These are phyloP conservation scores for Daldinia grandis DNA, from an alignment of 495 filamentous ascomycete genomes.

Conservation along the genomic window DNA sequence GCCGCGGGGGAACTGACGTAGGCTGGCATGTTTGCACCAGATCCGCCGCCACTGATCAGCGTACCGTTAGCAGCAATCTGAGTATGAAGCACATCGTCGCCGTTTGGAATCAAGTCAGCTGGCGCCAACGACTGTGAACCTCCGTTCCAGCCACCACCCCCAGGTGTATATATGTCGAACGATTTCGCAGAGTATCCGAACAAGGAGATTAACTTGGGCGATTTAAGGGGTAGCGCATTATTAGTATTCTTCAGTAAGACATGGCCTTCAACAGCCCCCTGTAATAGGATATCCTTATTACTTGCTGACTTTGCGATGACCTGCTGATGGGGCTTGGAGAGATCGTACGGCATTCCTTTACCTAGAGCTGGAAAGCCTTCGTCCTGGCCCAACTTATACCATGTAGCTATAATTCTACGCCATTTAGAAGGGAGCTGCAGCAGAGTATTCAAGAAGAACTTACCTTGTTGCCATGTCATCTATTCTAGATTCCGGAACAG, in stretches of 20 bases:
- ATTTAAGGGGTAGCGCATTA: conserved; percentile 63
- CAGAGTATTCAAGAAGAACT: background rate
- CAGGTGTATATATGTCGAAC: conserved; percentile 51
- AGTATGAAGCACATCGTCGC: conserved; percentile 41
- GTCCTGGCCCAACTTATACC: conserved; percentile 67
- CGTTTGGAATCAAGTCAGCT: conserved; percentile 47
- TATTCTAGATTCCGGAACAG: conserved; percentile 57
- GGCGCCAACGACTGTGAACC: conserved; percentile 47
- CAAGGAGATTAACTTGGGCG: conserved; percentile 56
- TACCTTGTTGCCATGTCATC: conserved; percentile 62
- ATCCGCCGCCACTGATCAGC: conserved; percentile 65
- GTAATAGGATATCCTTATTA: conserved; percentile 51
- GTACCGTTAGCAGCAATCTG: conserved; percentile 61
- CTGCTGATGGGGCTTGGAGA: conserved; percentile 61
- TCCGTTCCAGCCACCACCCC: conserved; percentile 36
- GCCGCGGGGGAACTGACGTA: conserved; percentile 65
- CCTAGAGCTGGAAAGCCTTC: conserved; percentile 56
- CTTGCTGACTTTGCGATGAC: conserved; percentile 59
- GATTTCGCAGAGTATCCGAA: conserved; percentile 62
- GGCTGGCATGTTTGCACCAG: conserved; percentile 64
- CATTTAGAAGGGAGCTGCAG: conserved; percentile 1
- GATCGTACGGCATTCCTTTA: conserved; percentile 58
- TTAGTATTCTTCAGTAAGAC: conserved; percentile 71
- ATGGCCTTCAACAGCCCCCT: conserved; percentile 62
- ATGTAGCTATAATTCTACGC: conserved; percentile 65